Base-by-base conservation (phyloP, 805 yeast genomes). In the Lipomyces anomalus region DNA sequence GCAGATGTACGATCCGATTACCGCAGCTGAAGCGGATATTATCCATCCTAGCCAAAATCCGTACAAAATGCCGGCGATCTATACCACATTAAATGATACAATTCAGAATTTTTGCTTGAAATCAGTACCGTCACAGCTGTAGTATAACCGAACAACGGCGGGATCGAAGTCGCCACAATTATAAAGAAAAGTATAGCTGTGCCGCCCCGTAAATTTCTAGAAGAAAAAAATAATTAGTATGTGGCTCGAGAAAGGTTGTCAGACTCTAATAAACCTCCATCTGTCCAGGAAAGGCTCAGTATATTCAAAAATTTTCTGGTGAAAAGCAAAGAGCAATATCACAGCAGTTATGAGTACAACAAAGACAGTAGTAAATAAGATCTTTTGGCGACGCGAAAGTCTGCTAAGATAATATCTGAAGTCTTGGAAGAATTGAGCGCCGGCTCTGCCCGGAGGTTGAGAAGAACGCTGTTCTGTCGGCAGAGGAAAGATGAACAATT, bases 91-190 rank as follows among this genome's bases (percentile, higher is more conserved):
- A 17, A 84, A 63, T 18, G 30, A n/a, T 3, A 17, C n/a, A 13
- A 23, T 13, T 7, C 22, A 29, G 16, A 9, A 38, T 6, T 16
- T 9, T 17, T 11, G 16, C n/a, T 37, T 7, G 17, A 37, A 16
- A 16, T 22, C 1, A 9, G 11, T 44, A 53, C 57, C 9, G 59
- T 56, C 13, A 57, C 47, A 4, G 45, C 47, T 7, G 81, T 71
- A 3, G 90, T 74, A 65, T 81, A 89, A 1, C 98, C 98, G 28
- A 87, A 64, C 55, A 90, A 53, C 1, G 97, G 98, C 1, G 98
- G 97, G 68, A 90, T 89, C 0, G 92, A 79, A 3, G 89, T 88
- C 1, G 73, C 22, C 53, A 82, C 75, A 3, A 88, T 64, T 38
- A 81, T 61, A 3, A 64, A 16, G 42, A 80, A 74, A 46, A 89